Conservation (phyloP, 2,329 filamentous ascomycete genomes). For the Cordyceps javanica region DNA sequence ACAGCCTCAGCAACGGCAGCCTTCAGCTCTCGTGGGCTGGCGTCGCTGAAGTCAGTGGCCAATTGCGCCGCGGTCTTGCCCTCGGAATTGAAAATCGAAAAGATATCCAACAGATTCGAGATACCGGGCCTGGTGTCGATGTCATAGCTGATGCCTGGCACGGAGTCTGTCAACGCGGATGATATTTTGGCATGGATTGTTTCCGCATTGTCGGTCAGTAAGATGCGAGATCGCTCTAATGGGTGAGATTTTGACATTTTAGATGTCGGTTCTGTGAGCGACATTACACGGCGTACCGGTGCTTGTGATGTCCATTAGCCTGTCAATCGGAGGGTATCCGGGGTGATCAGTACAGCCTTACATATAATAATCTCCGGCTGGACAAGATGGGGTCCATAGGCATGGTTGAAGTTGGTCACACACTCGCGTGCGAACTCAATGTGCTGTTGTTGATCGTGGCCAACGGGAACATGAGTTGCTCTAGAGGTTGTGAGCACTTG, state of each 20-base stretch:
- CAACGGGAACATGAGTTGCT: conserved; percentile 91
- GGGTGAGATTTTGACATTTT: conserved; percentile 95
- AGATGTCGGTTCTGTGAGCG: conserved; percentile 64
- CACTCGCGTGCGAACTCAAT: conserved; percentile 87
- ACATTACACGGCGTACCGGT: conserved; percentile 85
- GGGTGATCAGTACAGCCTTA: conserved; percentile 30
- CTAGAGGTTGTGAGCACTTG: conserved; percentile 30
- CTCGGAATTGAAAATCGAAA: conserved; percentile 59
- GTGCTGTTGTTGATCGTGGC: conserved; percentile 92
- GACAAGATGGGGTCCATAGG: conserved; percentile 58
- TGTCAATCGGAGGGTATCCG: neutral
- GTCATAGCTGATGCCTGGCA: conserved; percentile 64
- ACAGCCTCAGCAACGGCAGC: conserved; percentile 55
- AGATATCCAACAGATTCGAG: conserved; percentile 76
- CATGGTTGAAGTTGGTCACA: conserved; percentile 79
- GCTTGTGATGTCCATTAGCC: conserved; percentile 36
- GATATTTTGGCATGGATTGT: conserved; percentile 65
- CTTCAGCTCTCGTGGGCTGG: conserved; percentile 35
- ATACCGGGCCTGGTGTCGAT: conserved; percentile 67
- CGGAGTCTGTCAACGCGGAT: conserved; percentile 69
- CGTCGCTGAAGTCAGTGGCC: conserved; percentile 31
- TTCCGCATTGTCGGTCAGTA: conserved; percentile 65
- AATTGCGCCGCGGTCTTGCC: conserved; percentile 34
- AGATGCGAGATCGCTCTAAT: conserved; percentile 67
- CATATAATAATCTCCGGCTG: conserved; percentile 67